These are phyloP conservation scores for Hypoxylon subgilvum DNA, from an alignment of 495 filamentous ascomycete genomes.

Conservation along the genomic window DNA sequence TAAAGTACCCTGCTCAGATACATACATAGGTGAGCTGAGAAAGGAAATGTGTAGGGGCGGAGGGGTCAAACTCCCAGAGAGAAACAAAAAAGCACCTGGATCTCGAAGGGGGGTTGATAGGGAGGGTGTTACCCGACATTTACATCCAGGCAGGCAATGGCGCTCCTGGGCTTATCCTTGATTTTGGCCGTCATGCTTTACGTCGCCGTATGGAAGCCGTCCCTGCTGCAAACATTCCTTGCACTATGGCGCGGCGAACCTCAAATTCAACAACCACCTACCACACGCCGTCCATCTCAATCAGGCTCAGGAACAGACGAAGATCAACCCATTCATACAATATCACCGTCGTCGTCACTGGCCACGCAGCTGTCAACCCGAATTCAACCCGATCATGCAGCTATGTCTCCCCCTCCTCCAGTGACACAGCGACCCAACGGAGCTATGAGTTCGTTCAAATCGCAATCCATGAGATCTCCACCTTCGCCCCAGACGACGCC, in stretches of 20 bases:
- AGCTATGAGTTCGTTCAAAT: slow-evolving; percentile 1
- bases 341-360: background rate
- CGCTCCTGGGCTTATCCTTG: slow-evolving; percentile 59
- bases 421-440: background rate
- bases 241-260: slow-evolving; percentile 34
- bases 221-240: slow-evolving; percentile 42
- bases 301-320: slow-evolving; percentile 3
- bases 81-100: too few species aligned
- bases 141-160: too few species aligned
- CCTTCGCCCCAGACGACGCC: slow-evolving; percentile 47
- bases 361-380: background rate
- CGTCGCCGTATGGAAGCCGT: slow-evolving; percentile 55
- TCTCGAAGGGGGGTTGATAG: too few species aligned
- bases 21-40: too few species aligned
- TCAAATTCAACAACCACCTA: slow-evolving; percentile 36
- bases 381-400: slow-evolving; percentile 15
- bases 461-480: slow-evolving; percentile 3
- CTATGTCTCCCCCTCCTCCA: slow-evolving; percentile 24
- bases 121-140: too few species aligned
- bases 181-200: slow-evolving; percentile 61
- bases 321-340: background rate
- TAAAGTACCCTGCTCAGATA: too few species aligned
- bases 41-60: too few species aligned
- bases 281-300: slow-evolving; percentile 28
- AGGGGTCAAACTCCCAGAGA: too few species aligned